Evolutionary conservation across 1,284 basidiomycete genomes (phyloP), one percentile per base, ranked within the genome.

Genomic region (Leccinum subspadiceum): DNA sequence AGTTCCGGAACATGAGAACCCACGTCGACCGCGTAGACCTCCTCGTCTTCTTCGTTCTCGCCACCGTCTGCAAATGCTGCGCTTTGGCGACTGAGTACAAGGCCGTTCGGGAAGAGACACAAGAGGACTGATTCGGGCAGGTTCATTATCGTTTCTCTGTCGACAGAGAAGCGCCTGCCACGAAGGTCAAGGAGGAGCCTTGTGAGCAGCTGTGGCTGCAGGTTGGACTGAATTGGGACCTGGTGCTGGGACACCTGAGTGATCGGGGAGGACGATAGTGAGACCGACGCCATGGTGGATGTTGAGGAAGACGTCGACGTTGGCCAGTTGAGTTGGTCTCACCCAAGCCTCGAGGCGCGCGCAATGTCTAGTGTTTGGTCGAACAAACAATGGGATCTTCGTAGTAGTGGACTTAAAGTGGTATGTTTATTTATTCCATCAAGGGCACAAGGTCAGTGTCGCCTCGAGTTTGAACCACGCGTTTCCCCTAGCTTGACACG

Each of bases 91-190:
- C 90, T 93, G 60, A 99, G 84, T 53, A 98, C 93, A 65, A 99
- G 86, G 9, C 97, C 96, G 71, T 99, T 98, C 12, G 96, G 96
- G 73, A 99, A 99, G 59, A 99, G 82, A 75, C 96, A 98, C 53
- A 99, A 82, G 60, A 99, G 80, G 52, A 99, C 94, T 26, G 92
- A 95, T 83, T 99, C 96, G 7, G 96, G 96, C 33, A 99, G 81
- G 74, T 96, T 95, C 95, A 99, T 98, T 74, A 99, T 91, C 33
- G 93, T 95, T 78, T 98, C 96, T 67, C 97, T 85, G 78, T 99
- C 97, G 59, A 99, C 94, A 60, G 92, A 89, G 79, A 98, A 97
- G 66, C 94, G 88, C 66, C 81, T 84, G 61, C 95, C 95, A 64
- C 96, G 88, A 54, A 99, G 82, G 77, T 98, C 96, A 67, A 99